A percentile compares a stretch with the other conserved stretches of the same genome.
Conservation (phyloP, 208 protist genomes). For the Trypanosoma avium region DNA sequence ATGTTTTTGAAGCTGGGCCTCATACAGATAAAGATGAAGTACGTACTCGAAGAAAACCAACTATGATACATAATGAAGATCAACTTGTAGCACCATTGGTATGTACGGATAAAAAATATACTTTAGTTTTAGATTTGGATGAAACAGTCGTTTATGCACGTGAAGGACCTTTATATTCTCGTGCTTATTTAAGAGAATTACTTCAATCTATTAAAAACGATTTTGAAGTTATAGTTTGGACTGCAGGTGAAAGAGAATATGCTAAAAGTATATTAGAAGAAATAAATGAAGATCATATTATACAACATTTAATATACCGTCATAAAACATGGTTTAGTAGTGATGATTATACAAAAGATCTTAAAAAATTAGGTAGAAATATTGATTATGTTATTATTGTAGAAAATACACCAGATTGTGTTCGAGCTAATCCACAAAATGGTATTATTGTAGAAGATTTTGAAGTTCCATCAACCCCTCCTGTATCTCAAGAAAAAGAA, state of each 20-base stretch:
- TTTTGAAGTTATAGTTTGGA: conserved; percentile 92
- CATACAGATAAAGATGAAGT: conserved; percentile 47
- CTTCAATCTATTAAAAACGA: conserved; percentile 73
- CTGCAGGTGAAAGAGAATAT: conserved; percentile 87
- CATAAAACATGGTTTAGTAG: conserved; percentile 76
- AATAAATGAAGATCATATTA: conserved; percentile 84
- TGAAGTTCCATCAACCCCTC: conserved; percentile 40
- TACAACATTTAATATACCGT: conserved; percentile 80
- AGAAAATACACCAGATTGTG: conserved; percentile 88
- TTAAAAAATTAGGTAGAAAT: conserved; percentile 71
- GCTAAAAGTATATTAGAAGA: conserved; percentile 86
- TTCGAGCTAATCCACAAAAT: conserved; percentile 78
- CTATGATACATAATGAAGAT: conserved; percentile 59
- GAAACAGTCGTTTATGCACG: conserved; percentile 92
- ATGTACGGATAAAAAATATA: conserved; percentile 56
- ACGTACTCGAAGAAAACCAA: conserved; percentile 71
- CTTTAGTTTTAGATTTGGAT: conserved; percentile 88
- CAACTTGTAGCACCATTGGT: conserved; percentile 55
- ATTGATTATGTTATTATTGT: conserved; percentile 84
- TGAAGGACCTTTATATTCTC: conserved; percentile 83
- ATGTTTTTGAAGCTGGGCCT: conserved; percentile 61
- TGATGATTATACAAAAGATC: conserved; percentile 85
- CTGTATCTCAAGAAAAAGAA: conserved; percentile 7
- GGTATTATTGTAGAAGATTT: conserved; percentile 89
- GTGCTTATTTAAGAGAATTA: conserved; percentile 75